phyloP scores from a whole-genome alignment of 768 basidiomycete species.

The Suillus sp. region DNA sequence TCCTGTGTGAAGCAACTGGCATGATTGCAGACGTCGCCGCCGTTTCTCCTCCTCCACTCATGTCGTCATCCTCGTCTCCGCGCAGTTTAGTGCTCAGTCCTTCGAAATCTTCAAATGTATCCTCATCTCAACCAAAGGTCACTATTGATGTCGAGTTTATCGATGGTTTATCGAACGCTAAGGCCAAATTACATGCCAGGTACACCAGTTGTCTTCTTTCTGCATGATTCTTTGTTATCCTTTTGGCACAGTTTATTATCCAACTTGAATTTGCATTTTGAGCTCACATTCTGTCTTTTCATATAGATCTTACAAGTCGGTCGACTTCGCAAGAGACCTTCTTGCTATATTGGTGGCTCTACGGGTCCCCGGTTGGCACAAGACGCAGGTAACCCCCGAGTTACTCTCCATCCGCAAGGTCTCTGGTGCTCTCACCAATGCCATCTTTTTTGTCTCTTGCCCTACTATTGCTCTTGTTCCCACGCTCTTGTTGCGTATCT shows the following conservation, averaged over 20 bases:
- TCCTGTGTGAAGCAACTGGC: neutral
- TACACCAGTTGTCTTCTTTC: slow-evolving; percentile 43
- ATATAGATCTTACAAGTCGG: slow-evolving; percentile 70
- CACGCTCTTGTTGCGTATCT: slow-evolving; percentile 88
- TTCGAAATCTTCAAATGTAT: slow-evolving; percentile 34
- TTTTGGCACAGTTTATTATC: slow-evolving; percentile 28
- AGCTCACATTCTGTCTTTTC: slow-evolving; percentile 23
- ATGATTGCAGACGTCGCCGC: neutral
- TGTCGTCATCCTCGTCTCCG: slow-evolving; percentile 11
- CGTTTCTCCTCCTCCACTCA: neutral
- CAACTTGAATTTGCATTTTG: slow-evolving; percentile 7
- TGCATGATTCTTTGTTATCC: slow-evolving; percentile 28
- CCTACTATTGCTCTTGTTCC: slow-evolving; percentile 46
- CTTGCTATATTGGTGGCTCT: slow-evolving; percentile 58
- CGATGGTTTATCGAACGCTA: slow-evolving; percentile 63
- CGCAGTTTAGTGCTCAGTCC: slow-evolving; percentile 12
- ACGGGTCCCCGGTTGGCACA: slow-evolving; percentile 61
- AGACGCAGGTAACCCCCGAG: slow-evolving; percentile 45
- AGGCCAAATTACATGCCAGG: slow-evolving; percentile 65
- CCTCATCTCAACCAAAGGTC: slow-evolving; percentile 38
- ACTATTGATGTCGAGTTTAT: slow-evolving; percentile 48
- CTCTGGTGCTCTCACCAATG: slow-evolving; percentile 92
- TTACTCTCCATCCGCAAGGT: slow-evolving; percentile 72
- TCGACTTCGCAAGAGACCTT: slow-evolving; percentile 54
- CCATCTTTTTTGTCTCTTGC: slow-evolving; percentile 94